These are phyloP conservation scores for Naganishia albida DNA, from an alignment of 1,284 basidiomycete genomes.

Conservation along the genomic window DNA sequence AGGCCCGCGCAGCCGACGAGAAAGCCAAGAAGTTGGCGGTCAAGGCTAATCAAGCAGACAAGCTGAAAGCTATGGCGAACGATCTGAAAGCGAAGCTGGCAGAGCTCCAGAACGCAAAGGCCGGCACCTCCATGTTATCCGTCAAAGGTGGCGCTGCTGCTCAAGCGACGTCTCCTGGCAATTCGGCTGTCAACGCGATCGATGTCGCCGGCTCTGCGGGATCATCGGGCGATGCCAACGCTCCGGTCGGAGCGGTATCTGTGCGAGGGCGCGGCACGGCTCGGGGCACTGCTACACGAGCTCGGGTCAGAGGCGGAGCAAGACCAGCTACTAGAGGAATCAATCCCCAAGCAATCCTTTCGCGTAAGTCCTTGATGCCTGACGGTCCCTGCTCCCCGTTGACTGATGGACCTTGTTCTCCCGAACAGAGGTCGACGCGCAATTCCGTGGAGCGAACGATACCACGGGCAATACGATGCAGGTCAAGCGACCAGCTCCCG, in stretches of 20 bases:
- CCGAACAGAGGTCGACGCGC: conserved; percentile 15
- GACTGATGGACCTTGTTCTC: not conserved
- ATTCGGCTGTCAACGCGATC: conserved; percentile 1
- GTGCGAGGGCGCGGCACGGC: conserved; percentile 14
- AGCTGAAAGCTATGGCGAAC: conserved; percentile 6
- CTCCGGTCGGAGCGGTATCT: conserved; percentile 4
- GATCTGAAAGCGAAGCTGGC: conserved; percentile 13
- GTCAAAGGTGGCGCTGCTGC: conserved; percentile 14
- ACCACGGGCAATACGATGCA: conserved; percentile 9
- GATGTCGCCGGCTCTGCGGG: conserved; percentile 1
- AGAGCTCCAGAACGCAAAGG: conserved; percentile 4
- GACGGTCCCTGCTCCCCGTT: not conserved
- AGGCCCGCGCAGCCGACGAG: conserved; percentile 28
- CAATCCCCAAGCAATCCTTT: conserved; percentile 18
- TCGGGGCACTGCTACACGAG: conserved; percentile 16
- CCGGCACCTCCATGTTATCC: conserved; percentile 5
- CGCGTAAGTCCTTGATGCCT: not conserved
- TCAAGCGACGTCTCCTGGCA: not conserved
- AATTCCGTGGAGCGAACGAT: conserved; percentile 23
- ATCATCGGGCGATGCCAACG: not conserved
- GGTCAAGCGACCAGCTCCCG: conserved; percentile 23
- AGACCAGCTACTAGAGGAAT: conserved; percentile 12
- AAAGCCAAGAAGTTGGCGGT: conserved; percentile 30
- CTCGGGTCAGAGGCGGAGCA: conserved; percentile 9
- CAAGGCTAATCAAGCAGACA: conserved; percentile 30